Evolutionary conservation across 805 yeast genomes (phyloP), one percentile per base, ranked within the genome.

Genomic region (Millerozyma miso): DNA sequence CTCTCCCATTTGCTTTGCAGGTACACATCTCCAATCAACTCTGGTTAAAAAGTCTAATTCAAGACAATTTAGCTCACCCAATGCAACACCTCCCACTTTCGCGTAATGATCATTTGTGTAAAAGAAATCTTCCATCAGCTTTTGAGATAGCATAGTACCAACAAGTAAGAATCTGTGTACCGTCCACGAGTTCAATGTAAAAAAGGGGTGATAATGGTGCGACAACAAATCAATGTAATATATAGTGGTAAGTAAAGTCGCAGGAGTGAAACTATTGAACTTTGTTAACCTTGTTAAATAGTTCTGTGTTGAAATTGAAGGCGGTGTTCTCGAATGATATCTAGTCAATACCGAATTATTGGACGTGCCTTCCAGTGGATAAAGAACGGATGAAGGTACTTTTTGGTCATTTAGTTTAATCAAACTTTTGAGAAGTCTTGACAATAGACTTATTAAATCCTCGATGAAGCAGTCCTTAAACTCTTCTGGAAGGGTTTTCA

Each of bases 101-200:
- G 98, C 96, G 56, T 93, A 91, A 62, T 93, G 97, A 36, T 83
- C 77, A 62, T 90, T 91, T 13, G 97, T 88, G 64, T 93, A 90
- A 63, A 93, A 91, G 19, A 90, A 84, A 65, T 91, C 99, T 62
- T 96, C 89, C 50, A 89, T 73, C 1, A 95, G 91, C 60, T 91
- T 91, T 49, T 91, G 83, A 0, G 93, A 95, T 2, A 91, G 80
- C 46, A 95, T 86, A 0, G 96, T 89, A 1, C 96, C 93, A 0
- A 96, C 90, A 33, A 91, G 71, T 41, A 91, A 64, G 55, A 89
- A 93, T 44, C 99, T 75, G 60, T 91, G 99, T 3, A 91, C 97
- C 0, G 99, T 91, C 60, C 93, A 76, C 1, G 96, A 85, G 63
- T 88, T 91, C 46, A 91, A 67, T 14, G 90, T 85, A 67, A 91